phyloP scores from a whole-genome alignment of 306 rosid species.

The Quercus berberidifolia region DNA sequence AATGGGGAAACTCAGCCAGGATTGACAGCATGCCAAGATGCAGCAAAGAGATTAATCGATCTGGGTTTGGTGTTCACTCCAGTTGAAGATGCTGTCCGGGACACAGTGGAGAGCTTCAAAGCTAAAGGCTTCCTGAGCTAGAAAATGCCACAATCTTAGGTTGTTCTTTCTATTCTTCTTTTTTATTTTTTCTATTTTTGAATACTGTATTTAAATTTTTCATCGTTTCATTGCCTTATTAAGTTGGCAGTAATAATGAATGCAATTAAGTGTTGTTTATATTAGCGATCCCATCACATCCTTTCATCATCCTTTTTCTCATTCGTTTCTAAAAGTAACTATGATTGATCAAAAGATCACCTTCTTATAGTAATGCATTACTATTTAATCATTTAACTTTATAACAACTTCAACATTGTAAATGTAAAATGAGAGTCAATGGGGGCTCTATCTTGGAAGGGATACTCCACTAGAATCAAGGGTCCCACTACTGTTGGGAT shows the following conservation, averaged over 20 bases:
- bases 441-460: too few relatives aligned
- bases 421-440: too few relatives aligned
- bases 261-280: conserved; percentile 18
- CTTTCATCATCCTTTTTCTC: conserved; percentile 9
- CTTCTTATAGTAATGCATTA: neutral
- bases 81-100: conserved; percentile 62
- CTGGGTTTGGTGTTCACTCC: conserved; percentile 72
- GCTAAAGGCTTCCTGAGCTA: conserved; percentile 55
- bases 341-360: conserved; percentile 11
- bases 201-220: neutral
- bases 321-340: conserved; percentile 21
- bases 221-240: conserved; percentile 1
- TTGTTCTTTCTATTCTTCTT: neutral
- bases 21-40: conserved; percentile 51
- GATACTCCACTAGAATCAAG: conserved; percentile 41
- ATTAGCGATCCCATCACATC: conserved; percentile 9
- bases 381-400: neutral
- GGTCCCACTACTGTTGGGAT: conserved; percentile 32
- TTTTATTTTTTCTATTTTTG: neutral
- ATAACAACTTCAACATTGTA: conserved; percentile 8
- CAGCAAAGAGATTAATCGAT: conserved; percentile 66
- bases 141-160: conserved; percentile 4
- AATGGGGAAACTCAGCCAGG: conserved; percentile 75
- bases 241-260: conserved; percentile 32
- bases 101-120: conserved; percentile 64